A percentile compares a stretch with the other conserved stretches of the same genome.
These are phyloP conservation scores for Phytopythium kandeliae DNA, from an alignment of 352 stramenopile species.

Conservation along the genomic window DNA sequence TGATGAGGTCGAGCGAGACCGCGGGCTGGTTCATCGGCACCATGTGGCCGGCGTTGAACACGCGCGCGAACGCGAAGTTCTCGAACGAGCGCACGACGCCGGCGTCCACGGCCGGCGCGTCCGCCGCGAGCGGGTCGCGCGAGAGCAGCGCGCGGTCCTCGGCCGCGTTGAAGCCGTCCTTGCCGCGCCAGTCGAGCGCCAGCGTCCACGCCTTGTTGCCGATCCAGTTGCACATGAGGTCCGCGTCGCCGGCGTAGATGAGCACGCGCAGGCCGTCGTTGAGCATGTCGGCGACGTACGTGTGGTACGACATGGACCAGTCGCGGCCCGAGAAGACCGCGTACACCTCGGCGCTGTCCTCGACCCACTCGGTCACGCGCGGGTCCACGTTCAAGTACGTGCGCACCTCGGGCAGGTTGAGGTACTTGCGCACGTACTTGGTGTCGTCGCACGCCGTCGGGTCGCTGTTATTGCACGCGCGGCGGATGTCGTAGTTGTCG, in stretches of 20 bases:
- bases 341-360: constrained; percentile 88
- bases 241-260: constrained; percentile 94
- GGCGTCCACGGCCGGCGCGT: constrained; percentile 4
- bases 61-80: constrained; percentile 42
- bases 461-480: constrained; percentile 20
- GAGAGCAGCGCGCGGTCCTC: constrained; percentile 22
- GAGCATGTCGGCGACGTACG: constrained; percentile 82
- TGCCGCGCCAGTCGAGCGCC: constrained; percentile 86
- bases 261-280: constrained; percentile 64
- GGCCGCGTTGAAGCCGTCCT: constrained; percentile 66
- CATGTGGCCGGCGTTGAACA: constrained; percentile 53
- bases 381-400: constrained; percentile 28
- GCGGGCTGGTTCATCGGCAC: constrained; percentile 44
- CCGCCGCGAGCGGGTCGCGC: constrained; percentile 17
- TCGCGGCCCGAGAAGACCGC: constrained; percentile 77
- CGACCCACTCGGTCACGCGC: constrained; percentile 47
- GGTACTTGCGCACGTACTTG: constrained; percentile 32
- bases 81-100: constrained; percentile 25
- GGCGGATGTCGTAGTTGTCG: constrained; percentile 51
- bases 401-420: constrained; percentile 51
- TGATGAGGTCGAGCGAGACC: constrained; percentile 37
- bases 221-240: constrained; percentile 96
- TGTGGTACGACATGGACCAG: constrained; percentile 91
- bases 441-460: constrained; percentile 39
- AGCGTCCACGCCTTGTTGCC: constrained; percentile 92